Evolutionary conservation across 2,329 filamentous ascomycete genomes (phyloP), one percentile per base, ranked within the genome.

Genomic region (Aspergillus ruber): DNA sequence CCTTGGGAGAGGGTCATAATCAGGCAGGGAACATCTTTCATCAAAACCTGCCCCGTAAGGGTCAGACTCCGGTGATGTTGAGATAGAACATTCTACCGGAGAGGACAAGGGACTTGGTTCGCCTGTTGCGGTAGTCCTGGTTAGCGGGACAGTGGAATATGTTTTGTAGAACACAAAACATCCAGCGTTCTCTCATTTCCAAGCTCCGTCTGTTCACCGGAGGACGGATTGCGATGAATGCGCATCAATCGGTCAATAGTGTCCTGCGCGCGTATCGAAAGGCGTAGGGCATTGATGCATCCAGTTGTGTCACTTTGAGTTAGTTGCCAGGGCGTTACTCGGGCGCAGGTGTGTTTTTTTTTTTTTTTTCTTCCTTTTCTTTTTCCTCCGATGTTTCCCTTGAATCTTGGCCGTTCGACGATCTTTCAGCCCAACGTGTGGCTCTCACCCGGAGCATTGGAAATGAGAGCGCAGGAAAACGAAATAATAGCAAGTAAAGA

Each of bases 1-100:
- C 88, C 86, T 90, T 69, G 85, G 78, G 68, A 88, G 74, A 59
- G 80, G 74, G 66, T 90, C 87, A 70, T 82, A 81, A 57, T 87
- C 85, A 58, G 74, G 69, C 45, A 83, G 80, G 49, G 82, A 29
- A 29, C 83, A 67, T 93, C 89, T 62, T 86, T 84, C 65, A 83
- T 76, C 56, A 77, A 75, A 67, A 54, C 72, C 78, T 75, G 67
- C 75, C 45, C 77, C 58, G 43, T 57, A 60, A 44, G 59, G 51
- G 44, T 62, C 60, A 23, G 58, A 57, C 52, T 67, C 59, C 38
- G 68, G 64, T 13, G 65, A 69, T 49, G 65, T 58, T 49, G 65
- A 65, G 44, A 65, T 60, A 46, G 60, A 59, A 45, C 60, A 39
- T 39, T 39, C 61, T 57, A 67, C 56, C 21, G 65, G 67, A 52